Evolutionary conservation across 768 basidiomycete species (phyloP).

Genomic region (Tulasnella sp.): DNA sequence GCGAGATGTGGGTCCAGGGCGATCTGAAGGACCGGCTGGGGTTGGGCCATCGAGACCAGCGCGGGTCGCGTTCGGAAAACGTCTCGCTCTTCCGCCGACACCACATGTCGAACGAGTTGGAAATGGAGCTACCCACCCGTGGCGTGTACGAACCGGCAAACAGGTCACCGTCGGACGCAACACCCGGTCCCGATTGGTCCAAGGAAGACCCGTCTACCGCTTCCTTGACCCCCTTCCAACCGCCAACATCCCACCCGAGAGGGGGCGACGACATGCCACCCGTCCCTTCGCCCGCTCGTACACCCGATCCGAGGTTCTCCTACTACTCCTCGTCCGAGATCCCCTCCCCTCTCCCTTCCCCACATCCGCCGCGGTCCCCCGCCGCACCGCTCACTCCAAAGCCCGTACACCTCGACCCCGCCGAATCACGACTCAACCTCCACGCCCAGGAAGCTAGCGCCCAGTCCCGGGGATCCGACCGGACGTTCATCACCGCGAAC

Average conservation of each 20-base stretch:
- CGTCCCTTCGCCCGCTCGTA: background rate
- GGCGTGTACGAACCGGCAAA: constrained; percentile 8
- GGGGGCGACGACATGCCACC: background rate
- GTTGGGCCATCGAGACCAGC: constrained; percentile 26
- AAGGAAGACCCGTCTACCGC: background rate
- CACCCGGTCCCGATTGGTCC: background rate
- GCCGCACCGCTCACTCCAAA: background rate
- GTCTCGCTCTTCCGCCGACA: constrained; percentile 7
- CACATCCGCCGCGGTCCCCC: background rate
- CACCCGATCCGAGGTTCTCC: background rate
- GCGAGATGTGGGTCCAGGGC: constrained; percentile 82
- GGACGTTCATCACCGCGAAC: constrained; percentile 4
- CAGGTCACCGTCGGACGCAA: background rate
- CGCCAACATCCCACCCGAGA: background rate
- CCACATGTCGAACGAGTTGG: constrained; percentile 4
- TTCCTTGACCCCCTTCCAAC: background rate
- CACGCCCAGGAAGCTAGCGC: background rate
- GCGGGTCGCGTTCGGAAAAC: constrained; percentile 3
- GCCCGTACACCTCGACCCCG: background rate
- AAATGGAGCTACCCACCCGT: constrained; percentile 7
- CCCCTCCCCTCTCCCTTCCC: constrained; percentile 1
- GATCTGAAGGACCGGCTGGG: constrained; percentile 74
- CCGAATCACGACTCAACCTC: background rate
- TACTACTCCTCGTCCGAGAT: constrained; percentile 11
- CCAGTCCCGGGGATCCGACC: background rate